Conservation (phyloP, 2,329 filamentous ascomycete genomes). For the Apiospora koreana region DNA sequence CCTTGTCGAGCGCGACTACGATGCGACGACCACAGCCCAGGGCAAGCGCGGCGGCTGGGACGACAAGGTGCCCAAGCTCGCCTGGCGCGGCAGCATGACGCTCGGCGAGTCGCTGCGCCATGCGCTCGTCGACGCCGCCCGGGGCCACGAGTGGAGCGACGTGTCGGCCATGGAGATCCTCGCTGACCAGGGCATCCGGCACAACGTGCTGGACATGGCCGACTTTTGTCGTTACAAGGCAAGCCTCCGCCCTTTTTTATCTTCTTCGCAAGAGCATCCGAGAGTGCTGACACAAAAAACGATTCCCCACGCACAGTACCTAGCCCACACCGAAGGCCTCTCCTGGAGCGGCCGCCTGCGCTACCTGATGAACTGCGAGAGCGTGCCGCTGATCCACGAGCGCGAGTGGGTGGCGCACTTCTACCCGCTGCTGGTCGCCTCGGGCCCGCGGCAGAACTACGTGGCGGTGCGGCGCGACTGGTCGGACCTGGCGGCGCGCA, state of each 20-base stretch:
- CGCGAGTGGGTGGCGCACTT: constrained; percentile 49
- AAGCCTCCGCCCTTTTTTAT: neutral
- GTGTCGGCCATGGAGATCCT: constrained; percentile 22
- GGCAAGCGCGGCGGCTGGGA: constrained; percentile 19
- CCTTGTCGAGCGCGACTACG: constrained; percentile 20
- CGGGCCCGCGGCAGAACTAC: constrained; percentile 47
- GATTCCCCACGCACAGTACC: too few species aligned
- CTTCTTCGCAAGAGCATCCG: too few species aligned
- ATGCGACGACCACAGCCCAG: neutral
- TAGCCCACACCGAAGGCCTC: constrained; percentile 53
- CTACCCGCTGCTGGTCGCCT: constrained; percentile 41
- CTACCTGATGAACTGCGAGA: constrained; percentile 52
- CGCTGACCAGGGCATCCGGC: constrained; percentile 24
- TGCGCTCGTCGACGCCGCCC: constrained; percentile 24
- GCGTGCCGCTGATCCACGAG: constrained; percentile 47
- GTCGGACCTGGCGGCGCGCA: constrained; percentile 35
- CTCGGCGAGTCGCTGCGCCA: constrained; percentile 26
- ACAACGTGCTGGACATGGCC: constrained; percentile 24
- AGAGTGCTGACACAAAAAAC: too few species aligned
- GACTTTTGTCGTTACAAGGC: constrained; percentile 28
- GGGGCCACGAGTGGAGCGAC: constrained; percentile 28
- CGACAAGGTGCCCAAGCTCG: constrained; percentile 26
- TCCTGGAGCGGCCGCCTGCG: constrained; percentile 56
- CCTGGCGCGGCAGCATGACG: constrained; percentile 34
- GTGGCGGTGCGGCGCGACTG: constrained; percentile 48